Percentiles rank a stretch among this genome's conserved stretches.
Evolutionary conservation across 2,329 filamentous ascomycete genomes (phyloP).

Genomic region (Periglandula ipomoeae): DNA sequence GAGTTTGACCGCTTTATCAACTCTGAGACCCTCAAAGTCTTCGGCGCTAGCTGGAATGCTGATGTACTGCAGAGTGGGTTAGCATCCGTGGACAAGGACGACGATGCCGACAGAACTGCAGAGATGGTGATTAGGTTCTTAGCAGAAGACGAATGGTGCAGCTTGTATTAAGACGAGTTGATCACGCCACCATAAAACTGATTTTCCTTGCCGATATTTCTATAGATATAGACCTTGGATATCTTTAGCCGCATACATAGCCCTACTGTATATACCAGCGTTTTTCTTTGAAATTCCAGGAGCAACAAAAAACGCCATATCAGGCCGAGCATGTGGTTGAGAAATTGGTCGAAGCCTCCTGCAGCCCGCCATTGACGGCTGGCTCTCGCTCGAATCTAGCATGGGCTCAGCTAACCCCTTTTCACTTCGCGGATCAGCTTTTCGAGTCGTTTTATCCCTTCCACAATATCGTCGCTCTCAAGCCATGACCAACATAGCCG

Average conservation of each 20-base stretch:
- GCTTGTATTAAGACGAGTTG: neutral
- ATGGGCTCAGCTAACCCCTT: neutral
- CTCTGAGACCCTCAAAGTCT: neutral
- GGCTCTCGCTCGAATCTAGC: neutral
- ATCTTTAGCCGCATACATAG: too few relatives aligned
- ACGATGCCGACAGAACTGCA: neutral
- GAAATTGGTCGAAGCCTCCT: too few relatives aligned
- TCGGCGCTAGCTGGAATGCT: neutral
- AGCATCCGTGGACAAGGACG: neutral
- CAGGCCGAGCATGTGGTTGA: too few relatives aligned
- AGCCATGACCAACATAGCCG: constrained; percentile 68
- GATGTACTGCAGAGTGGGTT: neutral
- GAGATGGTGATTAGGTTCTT: neutral
- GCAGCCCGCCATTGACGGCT: neutral
- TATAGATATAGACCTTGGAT: too few relatives aligned
- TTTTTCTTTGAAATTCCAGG: too few relatives aligned
- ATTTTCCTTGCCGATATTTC: too few relatives aligned
- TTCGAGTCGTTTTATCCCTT: constrained; percentile 57
- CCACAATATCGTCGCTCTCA: constrained; percentile 52
- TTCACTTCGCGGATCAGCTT: neutral
- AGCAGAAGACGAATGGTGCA: neutral
- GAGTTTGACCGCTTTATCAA: neutral
- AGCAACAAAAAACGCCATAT: too few relatives aligned
- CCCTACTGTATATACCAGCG: too few relatives aligned
- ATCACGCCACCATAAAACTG: neutral